Conservation (phyloP, 1,284 basidiomycete genomes). For the Amylostereum areolatum region DNA sequence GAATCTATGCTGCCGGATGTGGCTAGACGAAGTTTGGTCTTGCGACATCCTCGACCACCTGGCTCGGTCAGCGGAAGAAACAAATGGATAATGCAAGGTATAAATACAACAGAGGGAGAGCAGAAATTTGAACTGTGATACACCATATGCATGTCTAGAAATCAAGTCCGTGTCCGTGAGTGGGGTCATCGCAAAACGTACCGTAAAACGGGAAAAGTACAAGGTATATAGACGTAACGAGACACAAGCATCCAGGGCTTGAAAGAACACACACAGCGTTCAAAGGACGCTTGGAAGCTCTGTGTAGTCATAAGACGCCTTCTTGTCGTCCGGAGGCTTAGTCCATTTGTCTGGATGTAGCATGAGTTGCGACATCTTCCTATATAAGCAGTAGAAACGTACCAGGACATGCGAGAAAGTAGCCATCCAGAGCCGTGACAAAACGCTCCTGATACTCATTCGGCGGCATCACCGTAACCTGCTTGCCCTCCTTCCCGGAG, state of each 20-base stretch:
- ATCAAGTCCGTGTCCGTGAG: too few relatives aligned
- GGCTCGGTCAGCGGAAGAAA: too few relatives aligned
- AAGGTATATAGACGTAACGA: neutral
- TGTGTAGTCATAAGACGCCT: conserved; percentile 18
- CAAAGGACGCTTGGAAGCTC: conserved; percentile 27
- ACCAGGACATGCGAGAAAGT: conserved; percentile 71
- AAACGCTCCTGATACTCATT: conserved; percentile 68
- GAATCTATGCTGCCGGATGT: too few relatives aligned
- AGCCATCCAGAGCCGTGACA: conserved; percentile 57
- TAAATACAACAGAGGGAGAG: neutral
- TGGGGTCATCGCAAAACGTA: too few relatives aligned
- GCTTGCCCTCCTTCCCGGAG: conserved; percentile 46
- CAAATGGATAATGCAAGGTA: too few relatives aligned
- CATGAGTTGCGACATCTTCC: neutral
- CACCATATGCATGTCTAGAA: neutral
- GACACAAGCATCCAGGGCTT: neutral
- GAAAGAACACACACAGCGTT: neutral
- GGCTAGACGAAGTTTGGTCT: too few relatives aligned
- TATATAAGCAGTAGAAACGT: conserved; percentile 12
- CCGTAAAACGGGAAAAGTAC: too few relatives aligned
- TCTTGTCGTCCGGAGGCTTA: conserved; percentile 24
- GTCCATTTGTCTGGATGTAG: conserved; percentile 30
- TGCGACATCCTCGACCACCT: too few relatives aligned
- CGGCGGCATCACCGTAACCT: conserved; percentile 68
- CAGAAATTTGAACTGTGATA: neutral